phyloP scores from a whole-genome alignment of 305 asterid species.

The Plantago coronopus region DNA sequence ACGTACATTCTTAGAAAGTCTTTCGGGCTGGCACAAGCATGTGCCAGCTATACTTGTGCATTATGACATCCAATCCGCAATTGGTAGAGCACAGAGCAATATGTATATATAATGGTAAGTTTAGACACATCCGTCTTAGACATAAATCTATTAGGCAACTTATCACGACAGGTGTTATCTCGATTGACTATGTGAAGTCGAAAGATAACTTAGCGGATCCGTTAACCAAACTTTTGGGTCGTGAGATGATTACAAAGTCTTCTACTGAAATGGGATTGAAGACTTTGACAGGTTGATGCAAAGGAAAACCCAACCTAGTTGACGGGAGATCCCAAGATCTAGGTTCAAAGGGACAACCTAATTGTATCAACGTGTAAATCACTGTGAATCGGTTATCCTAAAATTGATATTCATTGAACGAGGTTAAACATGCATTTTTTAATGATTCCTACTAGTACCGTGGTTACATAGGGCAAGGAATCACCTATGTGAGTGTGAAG shows the following conservation, averaged over 20 bases:
- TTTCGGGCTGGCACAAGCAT: neutral
- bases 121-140: neutral
- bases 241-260: neutral
- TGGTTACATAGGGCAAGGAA: neutral
- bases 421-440: neutral
- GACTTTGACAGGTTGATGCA: neutral
- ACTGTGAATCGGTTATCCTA: too few species aligned
- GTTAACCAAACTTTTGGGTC: neutral
- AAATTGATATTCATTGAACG: neutral
- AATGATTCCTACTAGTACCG: neutral
- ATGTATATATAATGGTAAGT: constrained; percentile 4
- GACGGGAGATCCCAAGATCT: too few species aligned
- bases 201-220: neutral
- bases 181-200: neutral
- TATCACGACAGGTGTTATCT: neutral
- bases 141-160: neutral
- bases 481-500: neutral
- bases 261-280: neutral
- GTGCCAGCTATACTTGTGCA: neutral
- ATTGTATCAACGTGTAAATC: too few species aligned
- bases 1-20: neutral
- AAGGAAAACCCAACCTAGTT: too few species aligned
- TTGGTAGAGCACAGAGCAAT: neutral
- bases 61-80: neutral
- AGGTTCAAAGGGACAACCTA: too few species aligned